phyloP scores from a whole-genome alignment of 2,329 filamentous ascomycete genomes.

The Epichloe gansuensis region DNA sequence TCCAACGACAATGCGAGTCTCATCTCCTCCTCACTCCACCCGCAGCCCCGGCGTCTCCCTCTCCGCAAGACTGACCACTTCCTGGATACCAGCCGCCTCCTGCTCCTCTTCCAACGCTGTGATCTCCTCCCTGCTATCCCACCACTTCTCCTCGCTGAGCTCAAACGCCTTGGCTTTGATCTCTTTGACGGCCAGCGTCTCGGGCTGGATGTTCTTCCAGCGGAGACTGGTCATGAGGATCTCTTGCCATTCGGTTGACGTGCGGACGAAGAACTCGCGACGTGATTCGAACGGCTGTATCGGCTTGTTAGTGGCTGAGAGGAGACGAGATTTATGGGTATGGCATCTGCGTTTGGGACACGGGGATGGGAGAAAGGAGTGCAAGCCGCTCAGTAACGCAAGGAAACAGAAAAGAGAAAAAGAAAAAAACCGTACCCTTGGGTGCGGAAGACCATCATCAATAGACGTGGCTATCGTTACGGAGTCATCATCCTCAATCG shows the following conservation, averaged over 20 bases:
- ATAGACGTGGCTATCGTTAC: constrained; percentile 40
- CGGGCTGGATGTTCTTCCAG: constrained; percentile 53
- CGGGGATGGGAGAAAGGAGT: too few relatives aligned
- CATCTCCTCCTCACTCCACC: constrained; percentile 22
- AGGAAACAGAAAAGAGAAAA: background rate
- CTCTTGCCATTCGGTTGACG: constrained; percentile 83
- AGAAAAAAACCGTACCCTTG: constrained; percentile 30
- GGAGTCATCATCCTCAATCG: constrained; percentile 32
- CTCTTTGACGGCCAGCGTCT: constrained; percentile 71
- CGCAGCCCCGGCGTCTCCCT: constrained; percentile 41
- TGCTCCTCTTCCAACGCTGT: constrained; percentile 87
- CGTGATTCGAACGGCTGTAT: constrained; percentile 73
- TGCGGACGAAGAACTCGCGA: constrained; percentile 84
- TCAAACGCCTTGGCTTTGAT: constrained; percentile 85
- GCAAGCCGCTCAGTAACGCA: too few relatives aligned
- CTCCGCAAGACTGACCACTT: constrained; percentile 80
- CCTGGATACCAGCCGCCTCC: constrained; percentile 86
- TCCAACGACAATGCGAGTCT: background rate
- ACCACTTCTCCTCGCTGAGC: constrained; percentile 93
- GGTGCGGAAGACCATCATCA: constrained; percentile 66
- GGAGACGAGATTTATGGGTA: background rate
- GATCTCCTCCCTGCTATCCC: constrained; percentile 94
- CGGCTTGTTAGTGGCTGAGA: constrained; percentile 23
- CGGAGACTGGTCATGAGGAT: constrained; percentile 64
- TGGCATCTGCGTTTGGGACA: background rate